Conservation (phyloP, 805 yeast genomes). For the Saccharomycopsis sp. region DNA sequence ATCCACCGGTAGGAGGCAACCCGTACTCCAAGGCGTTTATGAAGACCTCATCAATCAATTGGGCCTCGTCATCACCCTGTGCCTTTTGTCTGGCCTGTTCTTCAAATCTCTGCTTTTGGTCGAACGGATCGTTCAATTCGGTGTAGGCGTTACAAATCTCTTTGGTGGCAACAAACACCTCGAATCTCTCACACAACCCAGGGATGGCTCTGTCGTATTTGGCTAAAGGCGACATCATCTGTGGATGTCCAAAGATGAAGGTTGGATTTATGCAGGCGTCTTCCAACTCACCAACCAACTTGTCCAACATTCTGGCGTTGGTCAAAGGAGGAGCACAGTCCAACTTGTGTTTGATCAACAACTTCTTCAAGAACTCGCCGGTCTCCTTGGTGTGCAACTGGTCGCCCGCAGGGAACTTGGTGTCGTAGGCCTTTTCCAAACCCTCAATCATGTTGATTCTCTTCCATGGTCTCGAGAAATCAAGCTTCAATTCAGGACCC, state of each 20-base stretch:
- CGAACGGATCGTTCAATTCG: conserved; percentile 97
- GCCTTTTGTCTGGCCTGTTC: conserved; percentile 98
- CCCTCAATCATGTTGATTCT: conserved; percentile 96
- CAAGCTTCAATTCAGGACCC: conserved; percentile 64
- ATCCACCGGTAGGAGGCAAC: conserved; percentile 97
- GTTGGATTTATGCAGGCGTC: conserved; percentile 95
- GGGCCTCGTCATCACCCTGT: conserved; percentile 99
- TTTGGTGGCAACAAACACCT: conserved; percentile 96
- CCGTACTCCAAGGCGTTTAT: conserved; percentile 97
- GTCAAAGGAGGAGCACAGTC: conserved; percentile 91
- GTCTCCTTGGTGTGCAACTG: conserved; percentile 92
- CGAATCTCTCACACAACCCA: conserved; percentile 97
- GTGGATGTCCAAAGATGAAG: conserved; percentile 97
- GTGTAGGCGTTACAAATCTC: conserved; percentile 98
- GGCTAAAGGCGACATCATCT: conserved; percentile 99
- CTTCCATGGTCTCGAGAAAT: conserved; percentile 97
- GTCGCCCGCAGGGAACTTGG: conserved; percentile 93
- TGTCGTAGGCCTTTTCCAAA: conserved; percentile 77
- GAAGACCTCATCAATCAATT: conserved; percentile 92
- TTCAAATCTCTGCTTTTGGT: conserved; percentile 94
- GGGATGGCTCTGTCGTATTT: conserved; percentile 88
- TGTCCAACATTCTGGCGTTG: conserved; percentile 98
- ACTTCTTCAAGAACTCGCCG: conserved; percentile 77
- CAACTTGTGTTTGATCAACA: conserved; percentile 70
- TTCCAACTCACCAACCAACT: conserved; percentile 94